Evolutionary conservation across 306 rosid genomes (phyloP), one percentile per base, ranked within the genome.

Genomic region (Prunus davidiana): DNA sequence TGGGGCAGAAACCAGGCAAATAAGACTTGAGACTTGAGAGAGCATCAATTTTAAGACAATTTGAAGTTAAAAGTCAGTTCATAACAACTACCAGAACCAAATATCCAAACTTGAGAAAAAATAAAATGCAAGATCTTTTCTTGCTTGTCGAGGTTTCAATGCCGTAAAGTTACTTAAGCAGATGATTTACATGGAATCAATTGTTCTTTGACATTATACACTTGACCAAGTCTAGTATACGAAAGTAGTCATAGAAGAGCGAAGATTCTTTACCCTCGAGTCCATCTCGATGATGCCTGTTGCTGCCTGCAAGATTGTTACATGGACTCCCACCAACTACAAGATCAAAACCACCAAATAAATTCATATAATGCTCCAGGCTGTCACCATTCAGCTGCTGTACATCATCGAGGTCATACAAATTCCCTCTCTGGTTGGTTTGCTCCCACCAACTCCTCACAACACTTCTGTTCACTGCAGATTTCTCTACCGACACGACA

Each of bases 401-500:
- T 38, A 96, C 94, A 41, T 93, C 99, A 0, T 71, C 90, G 15
- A 92, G 64, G 77, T 96, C 93, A 55, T 77, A 27, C 68, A 96
- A 71, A 64, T 80, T 83, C 18, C 99, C 99, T 56, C 70, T 91
- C 82, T 96, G 99, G 77, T 85, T 96, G 0, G 99, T 96, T 77
- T 96, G 99, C 76, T 96, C 99, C 99, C 99, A 96, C 99, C 99
- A 96, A 61, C 97, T 80, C 78, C 96, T 84, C 1, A 96, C 90
- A 1, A 91, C 90, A 47, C 86, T 89, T 57, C 98, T 84, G 62
- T 91, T 96, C 63, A 87, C 97, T 27, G 84, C 91, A 2, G 97
- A 90, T 25, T 78, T 91, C 70, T 95, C 99, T 10, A 95, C 97
- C 0, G 97, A 88, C 50, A 95, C 97, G 0, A 95, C 99, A 28